Conservation (phyloP, 345 rosid genomes). For the Draba incana region DNA sequence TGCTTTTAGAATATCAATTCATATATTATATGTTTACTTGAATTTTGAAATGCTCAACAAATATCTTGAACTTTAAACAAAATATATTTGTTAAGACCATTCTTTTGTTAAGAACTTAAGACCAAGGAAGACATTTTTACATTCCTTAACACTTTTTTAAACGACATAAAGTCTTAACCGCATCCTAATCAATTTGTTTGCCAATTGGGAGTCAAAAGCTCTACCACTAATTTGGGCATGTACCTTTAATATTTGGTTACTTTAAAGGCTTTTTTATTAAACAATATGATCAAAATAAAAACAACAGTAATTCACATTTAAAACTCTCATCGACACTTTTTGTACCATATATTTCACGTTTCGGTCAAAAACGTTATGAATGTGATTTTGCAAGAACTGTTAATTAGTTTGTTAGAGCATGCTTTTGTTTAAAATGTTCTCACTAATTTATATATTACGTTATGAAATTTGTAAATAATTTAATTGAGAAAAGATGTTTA, state of each 20-base stretch:
- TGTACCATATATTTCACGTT: constrained; percentile 6
- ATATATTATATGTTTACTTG: neutral
- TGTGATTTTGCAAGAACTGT: constrained; percentile 19
- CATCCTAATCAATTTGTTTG: neutral
- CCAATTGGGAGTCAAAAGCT: neutral
- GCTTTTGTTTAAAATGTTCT: neutral
- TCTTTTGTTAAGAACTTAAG: too few species aligned
- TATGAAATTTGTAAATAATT: constrained; percentile 1
- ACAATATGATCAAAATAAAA: neutral
- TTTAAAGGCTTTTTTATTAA: neutral
- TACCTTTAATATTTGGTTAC: neutral
- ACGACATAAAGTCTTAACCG: neutral
- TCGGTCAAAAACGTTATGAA: constrained; percentile 25
- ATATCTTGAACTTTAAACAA: too few species aligned
- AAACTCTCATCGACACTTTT: constrained; percentile 9
- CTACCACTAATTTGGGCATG: neutral
- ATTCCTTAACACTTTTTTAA: neutral
- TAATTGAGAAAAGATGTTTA: too few species aligned
- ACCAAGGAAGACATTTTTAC: neutral
- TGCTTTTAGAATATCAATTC: too few species aligned
- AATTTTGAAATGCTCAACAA: too few species aligned
- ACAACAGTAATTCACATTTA: constrained; percentile 17
- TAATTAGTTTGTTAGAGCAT: constrained; percentile 25
- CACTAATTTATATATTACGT: neutral
- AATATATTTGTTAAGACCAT: too few species aligned